phyloP scores from a whole-genome alignment of 1,284 basidiomycete species.

The Pseudozyma sp. region DNA sequence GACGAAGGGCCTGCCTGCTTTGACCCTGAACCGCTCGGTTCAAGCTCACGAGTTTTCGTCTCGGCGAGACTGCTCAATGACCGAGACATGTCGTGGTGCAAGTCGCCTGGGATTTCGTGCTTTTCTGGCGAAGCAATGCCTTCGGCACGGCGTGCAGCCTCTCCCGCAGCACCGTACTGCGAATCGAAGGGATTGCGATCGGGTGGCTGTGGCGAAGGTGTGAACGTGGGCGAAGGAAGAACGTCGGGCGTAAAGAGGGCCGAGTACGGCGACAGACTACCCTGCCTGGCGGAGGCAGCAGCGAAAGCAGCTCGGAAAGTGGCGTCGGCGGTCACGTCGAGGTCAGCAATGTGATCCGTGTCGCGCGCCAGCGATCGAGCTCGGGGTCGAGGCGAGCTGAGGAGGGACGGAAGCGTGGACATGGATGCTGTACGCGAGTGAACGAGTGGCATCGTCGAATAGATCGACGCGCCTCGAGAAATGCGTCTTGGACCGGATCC shows the following conservation, averaged over 20 bases:
- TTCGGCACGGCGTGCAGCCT: not conserved
- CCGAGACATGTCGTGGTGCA: not conserved
- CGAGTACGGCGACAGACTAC: slow-evolving; percentile 38
- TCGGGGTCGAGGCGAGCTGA: slow-evolving; percentile 42
- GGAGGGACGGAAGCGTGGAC: slow-evolving; percentile 43
- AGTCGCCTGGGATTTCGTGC: slow-evolving; percentile 1
- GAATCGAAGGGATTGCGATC: slow-evolving; percentile 43
- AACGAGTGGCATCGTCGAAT: slow-evolving; percentile 46
- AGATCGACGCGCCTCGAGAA: slow-evolving; percentile 48
- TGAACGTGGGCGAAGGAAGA: slow-evolving; percentile 48
- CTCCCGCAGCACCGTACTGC: slow-evolving; percentile 18
- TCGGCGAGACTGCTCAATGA: not conserved
- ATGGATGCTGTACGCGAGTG: slow-evolving; percentile 51
- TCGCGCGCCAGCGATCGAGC: slow-evolving; percentile 36
- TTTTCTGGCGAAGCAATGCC: slow-evolving; percentile 18
- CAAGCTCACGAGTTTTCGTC: not conserved
- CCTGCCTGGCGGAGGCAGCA: slow-evolving; percentile 18
- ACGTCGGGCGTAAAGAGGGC: slow-evolving; percentile 47
- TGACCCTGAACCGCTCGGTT: not conserved
- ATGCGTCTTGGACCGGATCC: slow-evolving; percentile 28
- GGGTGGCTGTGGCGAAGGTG: slow-evolving; percentile 37
- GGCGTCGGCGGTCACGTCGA: slow-evolving; percentile 30
- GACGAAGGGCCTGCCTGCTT: not conserved
- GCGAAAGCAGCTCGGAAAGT: slow-evolving; percentile 25
- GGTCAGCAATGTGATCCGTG: slow-evolving; percentile 21